Conservation (phyloP, 306 rosid genomes). For the Vachellia pachyceras region DNA sequence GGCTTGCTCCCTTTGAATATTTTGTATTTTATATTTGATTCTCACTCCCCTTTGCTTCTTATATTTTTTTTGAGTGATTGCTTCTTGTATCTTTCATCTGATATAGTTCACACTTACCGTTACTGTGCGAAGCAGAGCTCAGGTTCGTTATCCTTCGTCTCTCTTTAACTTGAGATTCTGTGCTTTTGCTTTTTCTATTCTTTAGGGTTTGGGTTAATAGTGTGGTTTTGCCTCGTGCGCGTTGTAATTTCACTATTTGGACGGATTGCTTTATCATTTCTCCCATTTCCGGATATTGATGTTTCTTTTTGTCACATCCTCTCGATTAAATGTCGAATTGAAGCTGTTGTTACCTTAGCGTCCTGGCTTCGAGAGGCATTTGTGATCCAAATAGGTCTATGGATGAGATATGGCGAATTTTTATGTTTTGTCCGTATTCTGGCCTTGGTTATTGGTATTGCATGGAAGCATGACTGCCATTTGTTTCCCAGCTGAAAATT, state of each 20-base stretch:
- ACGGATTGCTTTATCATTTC: not conserved
- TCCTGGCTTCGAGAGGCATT: not conserved
- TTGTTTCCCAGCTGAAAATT: not conserved
- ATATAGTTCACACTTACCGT: not conserved
- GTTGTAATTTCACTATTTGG: not conserved
- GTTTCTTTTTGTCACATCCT: not conserved
- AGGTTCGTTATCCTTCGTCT: conserved; percentile 14
- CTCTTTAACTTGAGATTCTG: not conserved
- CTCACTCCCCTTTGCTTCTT: not conserved
- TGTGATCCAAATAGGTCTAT: not conserved
- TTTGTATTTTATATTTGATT: not conserved
- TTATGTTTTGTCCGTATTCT: not conserved
- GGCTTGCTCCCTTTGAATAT: not conserved
- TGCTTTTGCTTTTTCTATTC: not conserved
- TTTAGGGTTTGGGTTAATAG: conserved; percentile 33
- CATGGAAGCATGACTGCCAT: not conserved
- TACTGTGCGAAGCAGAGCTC: not conserved
- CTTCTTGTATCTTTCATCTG: not conserved
- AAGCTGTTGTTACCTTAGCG: not conserved
- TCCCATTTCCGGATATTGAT: not conserved
- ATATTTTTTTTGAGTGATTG: too few relatives aligned
- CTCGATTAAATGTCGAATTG: not conserved
- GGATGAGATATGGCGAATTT: conserved; percentile 1
- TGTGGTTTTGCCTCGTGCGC: not conserved
- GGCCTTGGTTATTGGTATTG: not conserved